Base-by-base conservation (phyloP, 2,329 filamentous ascomycete genomes). In the Cordyceps cicadae region DNA sequence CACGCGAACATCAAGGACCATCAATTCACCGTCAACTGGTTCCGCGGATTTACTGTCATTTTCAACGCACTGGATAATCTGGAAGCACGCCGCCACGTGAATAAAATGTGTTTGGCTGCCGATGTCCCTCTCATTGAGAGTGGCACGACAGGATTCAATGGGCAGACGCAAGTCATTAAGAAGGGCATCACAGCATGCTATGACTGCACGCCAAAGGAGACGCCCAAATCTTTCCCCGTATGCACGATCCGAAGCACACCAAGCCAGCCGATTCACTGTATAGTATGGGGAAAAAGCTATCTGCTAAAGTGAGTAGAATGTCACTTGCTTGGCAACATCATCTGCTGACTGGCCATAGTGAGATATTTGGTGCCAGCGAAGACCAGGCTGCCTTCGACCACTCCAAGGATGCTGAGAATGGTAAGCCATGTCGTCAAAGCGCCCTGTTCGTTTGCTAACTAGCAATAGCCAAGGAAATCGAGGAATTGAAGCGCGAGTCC, bases 31-130 rank as follows among this genome's bases (percentile, higher is more conserved):
- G 84, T 96, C 60, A 84, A 87, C 54, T 99, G 93, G 90, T 99
- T 97, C 71, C 81, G 84, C 66, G 75, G 79, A 8, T 99, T 97
- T 72, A 81, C 81, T 54, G 77, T 97, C 29, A 92, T 97, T 9
- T 97, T 99, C 80, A 99, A 99, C 74, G 94, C 94, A 56, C 81
- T 99, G 45, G 94, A 99, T 75, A 99, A 99, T 67, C 79, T 99
- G 32, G 92, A 97, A 61, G 94, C 94, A 24, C 82, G 94, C 66
- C 86, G 93, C 56, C 92, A 97, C 78, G 94, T 97, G 65, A 99
- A 99, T 73, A 89, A 87, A 72, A 97, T 99, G 94, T 97, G 94
- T 69, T 76, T 99, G 66, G 90, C 92, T 1, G 92, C 94, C 12
- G 83, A 94, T 68, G 86, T 97, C 29, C 92, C 94, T 12, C 76